Base-by-base conservation (phyloP, 2,329 filamentous ascomycete species). In the Periconia sp. region DNA sequence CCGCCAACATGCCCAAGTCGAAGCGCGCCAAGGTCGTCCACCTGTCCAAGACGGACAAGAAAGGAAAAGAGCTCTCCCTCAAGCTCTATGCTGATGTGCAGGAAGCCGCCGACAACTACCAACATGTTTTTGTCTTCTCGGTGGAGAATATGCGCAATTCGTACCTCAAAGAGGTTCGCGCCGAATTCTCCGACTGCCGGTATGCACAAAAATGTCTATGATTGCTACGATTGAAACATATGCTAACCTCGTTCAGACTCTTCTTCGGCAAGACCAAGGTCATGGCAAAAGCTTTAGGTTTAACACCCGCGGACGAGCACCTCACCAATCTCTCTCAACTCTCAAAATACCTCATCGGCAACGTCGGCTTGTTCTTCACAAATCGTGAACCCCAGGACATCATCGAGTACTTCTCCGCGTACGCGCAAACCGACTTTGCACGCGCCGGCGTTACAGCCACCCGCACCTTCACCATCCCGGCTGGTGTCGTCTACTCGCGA, bases 261-360 rank as follows among this genome's bases (percentile, higher is more conserved):
- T 97, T 97, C 85, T 97, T 97, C 77, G 94, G 93, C 79, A 99
- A 97, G 81, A 97, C 93, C 55, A 97, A 97, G 79, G 92, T 99
- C 75, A 97, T 97, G 92, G 87, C 90, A 66, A 93, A 94, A 78
- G 92, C 94, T 53, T 88, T 99, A 23, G 94, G 94, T 71, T 84
- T 84, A 60, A 87, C 82, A 50, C 82, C 86, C 62, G 88, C 90
- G 69, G 89, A 91, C 68, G 91, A 92, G 77, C 84, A 90, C 76
- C 89, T 91, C 63, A 85, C 90, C 43, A 90, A 91, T 71, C 85
- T 94, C 67, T 81, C 90, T 72, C 77, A 79, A 58, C 85, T 97
- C 54, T 78, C 83, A 18, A 79, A 80, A 44, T 84, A 90, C 80
- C 81, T 97, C 48, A 77, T 82, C 63, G 94, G 94, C 69, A 88